A percentile compares a stretch with the other conserved stretches of the same genome.
phyloP scores from a whole-genome alignment of 345 rosid species.

The Gossypium arboreum region DNA sequence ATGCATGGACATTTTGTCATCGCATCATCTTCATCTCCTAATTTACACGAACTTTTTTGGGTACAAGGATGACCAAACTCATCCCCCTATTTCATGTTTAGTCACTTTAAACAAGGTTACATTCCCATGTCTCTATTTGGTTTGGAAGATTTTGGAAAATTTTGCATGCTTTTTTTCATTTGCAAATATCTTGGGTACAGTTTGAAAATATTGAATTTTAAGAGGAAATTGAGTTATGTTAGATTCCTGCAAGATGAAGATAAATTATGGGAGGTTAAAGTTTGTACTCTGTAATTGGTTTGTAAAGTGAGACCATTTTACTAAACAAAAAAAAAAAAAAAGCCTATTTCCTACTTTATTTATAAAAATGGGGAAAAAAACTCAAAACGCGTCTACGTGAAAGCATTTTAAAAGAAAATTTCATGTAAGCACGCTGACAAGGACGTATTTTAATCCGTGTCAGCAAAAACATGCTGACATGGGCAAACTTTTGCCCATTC shows the following conservation, averaged over 20 bases:
- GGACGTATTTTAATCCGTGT: no score
- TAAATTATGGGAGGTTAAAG: no score
- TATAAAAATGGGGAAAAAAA: no score
- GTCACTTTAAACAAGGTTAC: neutral
- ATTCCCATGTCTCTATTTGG: neutral
- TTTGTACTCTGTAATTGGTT: no score
- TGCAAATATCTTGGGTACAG: neutral
- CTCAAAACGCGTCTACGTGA: no score
- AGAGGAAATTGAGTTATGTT: no score
- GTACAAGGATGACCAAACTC: neutral
- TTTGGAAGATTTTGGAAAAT: neutral
- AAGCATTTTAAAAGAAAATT: no score
- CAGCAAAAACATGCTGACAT: no score
- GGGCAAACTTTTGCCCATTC: no score
- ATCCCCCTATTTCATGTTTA: neutral
- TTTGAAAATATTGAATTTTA: neutral
- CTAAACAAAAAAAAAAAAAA: no score
- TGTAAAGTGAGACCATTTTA: no score
- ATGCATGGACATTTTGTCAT: neutral
- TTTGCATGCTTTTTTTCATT: neutral
- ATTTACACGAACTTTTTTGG: neutral
- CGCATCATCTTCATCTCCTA: neutral
- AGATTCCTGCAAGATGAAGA: no score
- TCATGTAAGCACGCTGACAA: rapidly evolving
- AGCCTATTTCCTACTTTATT: rapidly evolving